Conservation (phyloP, 495 filamentous ascomycete species). For the Saxophila tyrrhenica region DNA sequence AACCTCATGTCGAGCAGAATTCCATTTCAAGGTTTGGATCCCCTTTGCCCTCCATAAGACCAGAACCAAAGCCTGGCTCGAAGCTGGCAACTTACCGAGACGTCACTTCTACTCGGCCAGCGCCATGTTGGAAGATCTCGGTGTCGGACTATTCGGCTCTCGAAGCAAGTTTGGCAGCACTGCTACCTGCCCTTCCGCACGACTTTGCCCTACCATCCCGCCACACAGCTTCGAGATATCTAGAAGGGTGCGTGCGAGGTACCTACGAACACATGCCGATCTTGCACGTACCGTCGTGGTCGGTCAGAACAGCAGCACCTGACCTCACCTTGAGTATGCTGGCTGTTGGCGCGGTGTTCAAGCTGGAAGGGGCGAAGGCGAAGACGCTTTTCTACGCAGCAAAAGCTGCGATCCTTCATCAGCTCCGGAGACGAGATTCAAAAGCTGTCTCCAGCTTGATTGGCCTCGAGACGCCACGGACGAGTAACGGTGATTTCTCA, state of each 20-base stretch:
- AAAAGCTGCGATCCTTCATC: conserved; percentile 35
- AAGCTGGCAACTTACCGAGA: neutral
- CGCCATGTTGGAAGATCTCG: neutral
- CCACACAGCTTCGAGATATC: conserved; percentile 38
- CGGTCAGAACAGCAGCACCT: conserved; percentile 41
- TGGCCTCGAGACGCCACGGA: no score
- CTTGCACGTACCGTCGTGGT: conserved; percentile 53
- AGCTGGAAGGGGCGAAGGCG: conserved; percentile 41
- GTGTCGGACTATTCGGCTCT: conserved; percentile 47
- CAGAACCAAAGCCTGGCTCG: neutral
- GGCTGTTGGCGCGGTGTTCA: conserved; percentile 55
- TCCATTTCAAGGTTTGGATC: neutral
- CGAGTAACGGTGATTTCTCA: no score
- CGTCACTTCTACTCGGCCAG: neutral
- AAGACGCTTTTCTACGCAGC: conserved; percentile 61
- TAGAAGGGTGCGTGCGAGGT: conserved; percentile 48
- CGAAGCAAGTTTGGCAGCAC: conserved; percentile 55
- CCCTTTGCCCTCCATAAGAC: neutral
- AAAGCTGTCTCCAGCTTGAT: neutral
- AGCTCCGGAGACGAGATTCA: neutral
- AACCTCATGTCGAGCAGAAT: neutral
- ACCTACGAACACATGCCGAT: conserved; percentile 61
- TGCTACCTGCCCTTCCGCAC: conserved; percentile 55
- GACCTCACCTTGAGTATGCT: conserved; percentile 54
- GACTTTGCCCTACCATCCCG: conserved; percentile 49